A percentile compares a stretch with the other conserved stretches of the same genome.
Conservation (phyloP, 805 yeast species). For the Lipomyces yamadae region DNA sequence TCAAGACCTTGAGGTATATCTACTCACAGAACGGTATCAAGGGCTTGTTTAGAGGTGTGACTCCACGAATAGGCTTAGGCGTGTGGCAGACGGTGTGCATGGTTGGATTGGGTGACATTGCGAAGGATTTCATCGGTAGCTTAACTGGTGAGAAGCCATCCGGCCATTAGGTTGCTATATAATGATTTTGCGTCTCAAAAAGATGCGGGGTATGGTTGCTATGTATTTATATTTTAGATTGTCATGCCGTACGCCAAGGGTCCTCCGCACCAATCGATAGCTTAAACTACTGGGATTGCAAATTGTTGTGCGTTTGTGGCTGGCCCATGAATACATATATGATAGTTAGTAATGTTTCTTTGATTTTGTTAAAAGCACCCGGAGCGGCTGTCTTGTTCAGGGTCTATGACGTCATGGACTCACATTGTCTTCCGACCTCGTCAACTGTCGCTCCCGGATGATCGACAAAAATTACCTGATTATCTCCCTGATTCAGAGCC, state of each 20-base stretch:
- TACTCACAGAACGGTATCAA: conserved; percentile 79
- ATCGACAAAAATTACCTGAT: neutral
- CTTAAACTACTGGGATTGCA: neutral
- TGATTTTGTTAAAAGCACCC: neutral
- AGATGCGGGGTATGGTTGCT: neutral
- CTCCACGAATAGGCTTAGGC: conserved; percentile 95
- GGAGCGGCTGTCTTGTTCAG: neutral
- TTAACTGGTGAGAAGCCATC: conserved; percentile 64
- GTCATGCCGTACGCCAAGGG: neutral
- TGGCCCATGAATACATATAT: neutral
- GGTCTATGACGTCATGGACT: neutral
- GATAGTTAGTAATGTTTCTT: neutral
- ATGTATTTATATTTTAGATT: neutral
- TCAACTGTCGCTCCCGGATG: neutral
- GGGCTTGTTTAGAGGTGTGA: conserved; percentile 94
- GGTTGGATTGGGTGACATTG: conserved; percentile 98
- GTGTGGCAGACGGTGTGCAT: conserved; percentile 94
- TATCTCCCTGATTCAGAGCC: neutral
- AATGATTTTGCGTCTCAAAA: neutral
- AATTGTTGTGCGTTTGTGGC: neutral
- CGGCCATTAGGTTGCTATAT: conserved; percentile 44
- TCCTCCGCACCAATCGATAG: neutral
- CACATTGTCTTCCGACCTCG: neutral
- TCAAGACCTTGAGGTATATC: conserved; percentile 78
- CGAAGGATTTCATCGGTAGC: conserved; percentile 68